phyloP scores from a whole-genome alignment of 2,329 filamentous ascomycete genomes.

The Xylariaceae sp. region DNA sequence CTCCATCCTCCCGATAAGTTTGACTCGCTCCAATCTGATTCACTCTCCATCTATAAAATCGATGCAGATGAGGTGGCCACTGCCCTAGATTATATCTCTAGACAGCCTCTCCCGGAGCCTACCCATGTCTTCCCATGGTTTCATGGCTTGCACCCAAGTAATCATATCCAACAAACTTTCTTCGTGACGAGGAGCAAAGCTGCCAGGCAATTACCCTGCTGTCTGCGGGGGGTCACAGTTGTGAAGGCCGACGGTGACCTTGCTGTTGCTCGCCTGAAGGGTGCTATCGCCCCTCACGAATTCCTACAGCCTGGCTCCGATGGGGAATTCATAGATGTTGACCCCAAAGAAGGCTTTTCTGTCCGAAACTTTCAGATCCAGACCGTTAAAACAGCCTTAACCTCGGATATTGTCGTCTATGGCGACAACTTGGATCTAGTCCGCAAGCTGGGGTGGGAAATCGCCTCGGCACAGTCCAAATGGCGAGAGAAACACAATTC shows the following conservation, averaged over 20 bases:
- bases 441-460: conserved; percentile 65
- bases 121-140: conserved; percentile 94
- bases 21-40: conserved; percentile 51
- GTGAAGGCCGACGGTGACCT: conserved; percentile 90
- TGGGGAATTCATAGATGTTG: conserved; percentile 75
- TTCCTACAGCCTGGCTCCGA: conserved; percentile 60
- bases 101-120: conserved; percentile 81
- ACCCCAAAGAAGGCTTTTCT: conserved; percentile 89
- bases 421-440: conserved; percentile 68
- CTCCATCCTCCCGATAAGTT: conserved; percentile 74
- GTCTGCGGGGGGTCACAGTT: conserved; percentile 78
- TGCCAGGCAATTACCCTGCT: conserved; percentile 71
- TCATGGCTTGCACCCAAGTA: conserved; percentile 87
- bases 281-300: conserved; percentile 81
- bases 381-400: conserved; percentile 79
- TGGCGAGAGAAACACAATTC: conserved; percentile 70
- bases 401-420: conserved; percentile 93
- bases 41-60: conserved; percentile 72
- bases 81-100: conserved; percentile 75
- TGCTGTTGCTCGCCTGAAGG: conserved; percentile 74
- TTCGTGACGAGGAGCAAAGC: conserved; percentile 77
- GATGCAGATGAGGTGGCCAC: conserved; percentile 67
- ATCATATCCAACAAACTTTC: conserved; percentile 86
- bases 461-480: conserved; percentile 74
- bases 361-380: conserved; percentile 98